Conservation (phyloP, 2,329 filamentous ascomycete species). For the Talaromyces sp. region DNA sequence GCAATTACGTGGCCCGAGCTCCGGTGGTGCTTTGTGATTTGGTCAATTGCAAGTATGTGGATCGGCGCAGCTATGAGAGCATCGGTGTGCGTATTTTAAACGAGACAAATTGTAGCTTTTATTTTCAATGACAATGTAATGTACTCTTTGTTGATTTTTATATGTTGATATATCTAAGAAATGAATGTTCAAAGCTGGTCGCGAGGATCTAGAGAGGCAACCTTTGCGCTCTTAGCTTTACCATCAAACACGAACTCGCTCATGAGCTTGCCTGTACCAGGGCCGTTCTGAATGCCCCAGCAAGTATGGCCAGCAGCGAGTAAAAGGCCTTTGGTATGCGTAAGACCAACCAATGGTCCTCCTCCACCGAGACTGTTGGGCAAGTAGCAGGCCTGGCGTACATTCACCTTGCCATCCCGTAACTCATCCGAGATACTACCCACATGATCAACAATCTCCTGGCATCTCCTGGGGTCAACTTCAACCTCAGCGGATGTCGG, state of each 20-base stretch:
- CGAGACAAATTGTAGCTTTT: too few relatives aligned
- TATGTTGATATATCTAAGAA: neutral
- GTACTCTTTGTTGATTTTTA: neutral
- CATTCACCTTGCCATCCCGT: constrained; percentile 67
- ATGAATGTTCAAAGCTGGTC: constrained; percentile 48
- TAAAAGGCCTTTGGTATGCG: constrained; percentile 72
- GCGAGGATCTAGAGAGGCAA: constrained; percentile 68
- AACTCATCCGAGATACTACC: constrained; percentile 59
- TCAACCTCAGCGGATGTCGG: constrained; percentile 73
- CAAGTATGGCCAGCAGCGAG: constrained; percentile 91
- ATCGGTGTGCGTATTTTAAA: too few relatives aligned
- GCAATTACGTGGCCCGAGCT: constrained; percentile 40
- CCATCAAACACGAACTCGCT: constrained; percentile 79
- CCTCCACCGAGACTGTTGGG: constrained; percentile 68
- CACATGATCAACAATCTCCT: constrained; percentile 83
- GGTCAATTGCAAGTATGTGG: neutral
- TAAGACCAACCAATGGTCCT: constrained; percentile 78
- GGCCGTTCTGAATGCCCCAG: constrained; percentile 97
- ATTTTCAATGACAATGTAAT: too few relatives aligned
- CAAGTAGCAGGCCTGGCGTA: constrained; percentile 89
- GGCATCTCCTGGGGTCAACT: constrained; percentile 74
- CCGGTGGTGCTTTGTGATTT: constrained; percentile 2
- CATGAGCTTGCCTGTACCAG: constrained; percentile 80
- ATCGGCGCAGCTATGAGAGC: too few relatives aligned
- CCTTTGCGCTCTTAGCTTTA: constrained; percentile 66